These are phyloP conservation scores for Colletotrichum sublineola DNA, from an alignment of 2,329 filamentous ascomycete species.

Conservation along the genomic window DNA sequence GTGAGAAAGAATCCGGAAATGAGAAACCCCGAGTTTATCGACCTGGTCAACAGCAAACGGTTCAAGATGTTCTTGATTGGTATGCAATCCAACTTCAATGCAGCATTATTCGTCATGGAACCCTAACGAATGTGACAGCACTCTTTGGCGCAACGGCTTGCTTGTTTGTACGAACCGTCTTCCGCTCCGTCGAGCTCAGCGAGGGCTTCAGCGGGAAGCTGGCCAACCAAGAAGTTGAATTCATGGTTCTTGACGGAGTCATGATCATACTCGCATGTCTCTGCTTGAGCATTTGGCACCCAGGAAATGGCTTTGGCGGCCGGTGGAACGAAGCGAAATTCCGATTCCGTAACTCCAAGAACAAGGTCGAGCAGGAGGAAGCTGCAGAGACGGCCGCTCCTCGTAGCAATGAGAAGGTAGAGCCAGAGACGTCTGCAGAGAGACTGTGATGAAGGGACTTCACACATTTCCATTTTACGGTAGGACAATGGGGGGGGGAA, in stretches of 20 bases:
- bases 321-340: conserved; percentile 28
- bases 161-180: conserved; percentile 15
- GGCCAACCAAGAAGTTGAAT: conserved; percentile 23
- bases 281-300: conserved; percentile 18
- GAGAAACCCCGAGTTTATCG: conserved; percentile 22
- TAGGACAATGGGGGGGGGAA: not conserved
- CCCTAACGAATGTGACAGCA: not conserved
- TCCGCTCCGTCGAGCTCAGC: conserved; percentile 22
- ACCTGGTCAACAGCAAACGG: conserved; percentile 25
- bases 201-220: conserved; percentile 17
- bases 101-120: not conserved
- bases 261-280: conserved; percentile 18
- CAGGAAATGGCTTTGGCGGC: conserved; percentile 7
- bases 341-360: conserved; percentile 7
- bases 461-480: not conserved
- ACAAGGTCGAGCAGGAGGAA: not conserved
- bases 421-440: not conserved
- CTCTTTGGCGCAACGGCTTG: conserved; percentile 5
- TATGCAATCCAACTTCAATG: not conserved
- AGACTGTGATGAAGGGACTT: not conserved
- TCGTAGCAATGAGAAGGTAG: not conserved
- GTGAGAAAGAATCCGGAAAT: conserved; percentile 22
- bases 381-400: not conserved
- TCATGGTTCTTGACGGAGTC: conserved; percentile 20
- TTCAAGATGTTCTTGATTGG: conserved; percentile 22